Percentiles rank a stretch among this genome's conserved stretches.
phyloP scores from a whole-genome alignment of 1,139 yeast species.

The Zygoascus meyerae region DNA sequence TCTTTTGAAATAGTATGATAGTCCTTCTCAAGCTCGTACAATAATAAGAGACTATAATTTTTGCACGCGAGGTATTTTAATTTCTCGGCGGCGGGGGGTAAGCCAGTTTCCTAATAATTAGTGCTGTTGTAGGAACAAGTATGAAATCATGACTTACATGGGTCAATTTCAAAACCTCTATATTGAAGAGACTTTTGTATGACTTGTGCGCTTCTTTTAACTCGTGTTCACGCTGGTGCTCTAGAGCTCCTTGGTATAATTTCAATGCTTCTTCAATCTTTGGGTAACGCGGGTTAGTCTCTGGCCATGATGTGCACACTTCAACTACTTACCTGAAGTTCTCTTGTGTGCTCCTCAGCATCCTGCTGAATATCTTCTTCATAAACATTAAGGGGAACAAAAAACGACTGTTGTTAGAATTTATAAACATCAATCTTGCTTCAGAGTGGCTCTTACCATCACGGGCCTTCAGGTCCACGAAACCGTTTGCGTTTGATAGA shows the following conservation, averaged over 20 bases:
- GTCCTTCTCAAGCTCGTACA: conserved; percentile 42
- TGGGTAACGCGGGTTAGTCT: background rate
- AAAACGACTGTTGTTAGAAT: conserved; percentile 31
- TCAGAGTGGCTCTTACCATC: no score
- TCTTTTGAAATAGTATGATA: conserved; percentile 22
- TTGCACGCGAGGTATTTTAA: conserved; percentile 73
- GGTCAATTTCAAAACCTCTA: conserved; percentile 51
- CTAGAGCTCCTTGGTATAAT: conserved; percentile 65
- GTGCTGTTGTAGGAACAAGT: background rate
- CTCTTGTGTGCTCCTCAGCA: conserved; percentile 83
- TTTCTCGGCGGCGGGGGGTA: conserved; percentile 67
- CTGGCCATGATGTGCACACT: background rate
- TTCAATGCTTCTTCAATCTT: conserved; percentile 84
- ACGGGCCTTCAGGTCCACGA: no score
- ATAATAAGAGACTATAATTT: conserved; percentile 70
- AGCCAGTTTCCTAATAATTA: conserved; percentile 22
- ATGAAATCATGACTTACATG: conserved; percentile 17
- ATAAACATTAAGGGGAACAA: conserved; percentile 70
- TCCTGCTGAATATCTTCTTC: conserved; percentile 67
- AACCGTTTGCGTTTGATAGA: no score
- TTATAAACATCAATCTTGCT: no score
- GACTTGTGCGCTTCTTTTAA: conserved; percentile 46
- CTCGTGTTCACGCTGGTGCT: conserved; percentile 48
- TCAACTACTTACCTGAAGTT: conserved; percentile 43
- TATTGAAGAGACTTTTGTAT: conserved; percentile 59